These are phyloP conservation scores for Articulospora tetracladia DNA, from an alignment of 495 filamentous ascomycete species.

Conservation along the genomic window DNA sequence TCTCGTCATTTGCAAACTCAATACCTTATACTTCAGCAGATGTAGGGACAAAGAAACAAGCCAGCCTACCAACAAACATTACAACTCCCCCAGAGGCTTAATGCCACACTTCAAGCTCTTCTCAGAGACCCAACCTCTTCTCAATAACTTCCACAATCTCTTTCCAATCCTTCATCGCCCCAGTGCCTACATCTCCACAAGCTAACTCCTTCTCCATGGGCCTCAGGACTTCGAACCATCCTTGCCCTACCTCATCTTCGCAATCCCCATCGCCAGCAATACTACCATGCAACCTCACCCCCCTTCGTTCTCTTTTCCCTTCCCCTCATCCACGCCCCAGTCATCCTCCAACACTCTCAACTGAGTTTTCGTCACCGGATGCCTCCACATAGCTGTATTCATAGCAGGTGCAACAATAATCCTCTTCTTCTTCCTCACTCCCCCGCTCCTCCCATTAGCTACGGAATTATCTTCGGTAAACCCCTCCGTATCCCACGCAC, in stretches of 20 bases:
- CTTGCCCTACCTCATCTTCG: constrained; percentile 19
- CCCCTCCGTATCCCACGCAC: constrained; percentile 82
- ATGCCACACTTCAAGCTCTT: too few species aligned
- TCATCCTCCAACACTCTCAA: constrained; percentile 65
- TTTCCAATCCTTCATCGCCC: constrained; percentile 76
- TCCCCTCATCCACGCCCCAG: constrained; percentile 49
- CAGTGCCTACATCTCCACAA: constrained; percentile 75
- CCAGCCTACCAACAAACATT: too few species aligned
- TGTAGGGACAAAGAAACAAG: too few species aligned
- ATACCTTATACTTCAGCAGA: too few species aligned
- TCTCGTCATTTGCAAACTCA: too few species aligned
- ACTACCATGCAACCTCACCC: background rate
- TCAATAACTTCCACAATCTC: constrained; percentile 65
- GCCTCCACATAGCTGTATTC: constrained; percentile 89
- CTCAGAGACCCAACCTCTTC: constrained; percentile 13
- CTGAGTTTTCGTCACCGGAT: constrained; percentile 74
- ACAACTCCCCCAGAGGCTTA: too few species aligned
- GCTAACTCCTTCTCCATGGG: constrained; percentile 72
- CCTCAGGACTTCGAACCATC: constrained; percentile 72
- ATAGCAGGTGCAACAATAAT: constrained; percentile 52
- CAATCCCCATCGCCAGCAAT: background rate
- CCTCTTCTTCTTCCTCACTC: constrained; percentile 13
- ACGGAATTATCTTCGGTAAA: constrained; percentile 41
- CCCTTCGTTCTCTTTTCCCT: constrained; percentile 16
- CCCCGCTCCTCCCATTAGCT: too few species aligned